phyloP scores from a whole-genome alignment of 1,284 basidiomycete species.

The Pyrrhoderma lamaoense region DNA sequence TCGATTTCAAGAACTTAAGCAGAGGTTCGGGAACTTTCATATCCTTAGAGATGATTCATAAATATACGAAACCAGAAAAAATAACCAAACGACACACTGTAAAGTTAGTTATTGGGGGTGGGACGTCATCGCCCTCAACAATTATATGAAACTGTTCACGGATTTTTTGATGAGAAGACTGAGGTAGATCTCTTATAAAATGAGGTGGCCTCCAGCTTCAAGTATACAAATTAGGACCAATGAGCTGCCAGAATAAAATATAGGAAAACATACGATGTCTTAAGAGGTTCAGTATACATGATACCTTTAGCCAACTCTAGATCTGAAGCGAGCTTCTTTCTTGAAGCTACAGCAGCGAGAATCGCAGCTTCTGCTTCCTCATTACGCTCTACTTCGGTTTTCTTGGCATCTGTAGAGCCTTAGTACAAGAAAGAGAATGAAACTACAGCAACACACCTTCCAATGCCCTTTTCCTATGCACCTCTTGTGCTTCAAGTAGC shows the following conservation, averaged over 20 bases:
- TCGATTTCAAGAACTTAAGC: conserved; percentile 74
- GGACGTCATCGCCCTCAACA: conserved; percentile 87
- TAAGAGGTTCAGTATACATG: conserved; percentile 80
- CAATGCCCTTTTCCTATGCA: conserved; percentile 71
- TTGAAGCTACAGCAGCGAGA: conserved; percentile 84
- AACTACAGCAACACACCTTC: conserved; percentile 51
- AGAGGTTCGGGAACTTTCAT: conserved; percentile 95
- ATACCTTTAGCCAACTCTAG: conserved; percentile 92
- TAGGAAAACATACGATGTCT: conserved; percentile 54
- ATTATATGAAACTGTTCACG: conserved; percentile 91
- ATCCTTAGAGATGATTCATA: conserved; percentile 54
- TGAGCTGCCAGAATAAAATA: conserved; percentile 42
- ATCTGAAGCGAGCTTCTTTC: conserved; percentile 87
- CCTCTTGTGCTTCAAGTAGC: conserved; percentile 87
- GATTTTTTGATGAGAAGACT: conserved; percentile 66
- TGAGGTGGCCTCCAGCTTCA: conserved; percentile 81
- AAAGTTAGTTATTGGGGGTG: conserved; percentile 91
- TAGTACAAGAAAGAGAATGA: neutral
- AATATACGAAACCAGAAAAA: conserved; percentile 15
- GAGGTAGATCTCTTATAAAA: conserved; percentile 68
- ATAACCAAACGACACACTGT: conserved; percentile 40
- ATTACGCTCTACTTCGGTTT: conserved; percentile 75
- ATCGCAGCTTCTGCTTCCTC: conserved; percentile 89
- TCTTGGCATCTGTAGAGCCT: conserved; percentile 57
- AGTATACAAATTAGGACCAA: neutral